phyloP scores from a whole-genome alignment of 176 grass and related monocot species.

The Triticum turgidum region DNA sequence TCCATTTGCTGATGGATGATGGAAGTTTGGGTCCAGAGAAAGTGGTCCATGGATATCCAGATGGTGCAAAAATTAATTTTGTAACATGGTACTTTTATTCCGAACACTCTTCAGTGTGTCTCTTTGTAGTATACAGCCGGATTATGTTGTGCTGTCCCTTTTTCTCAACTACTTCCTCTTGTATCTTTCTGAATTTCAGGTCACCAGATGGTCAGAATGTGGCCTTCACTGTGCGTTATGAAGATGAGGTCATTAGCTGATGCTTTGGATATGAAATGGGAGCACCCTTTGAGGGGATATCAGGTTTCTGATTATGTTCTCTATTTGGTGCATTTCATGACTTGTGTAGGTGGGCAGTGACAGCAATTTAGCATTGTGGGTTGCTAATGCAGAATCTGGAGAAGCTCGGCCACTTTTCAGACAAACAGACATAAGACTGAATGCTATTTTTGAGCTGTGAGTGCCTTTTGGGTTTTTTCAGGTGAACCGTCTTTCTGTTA shows the following conservation, averaged over 20 bases:
- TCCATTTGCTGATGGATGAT: constrained; percentile 68
- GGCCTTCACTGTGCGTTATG: constrained; percentile 61
- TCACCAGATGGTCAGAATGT: constrained; percentile 70
- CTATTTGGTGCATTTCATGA: constrained; percentile 7
- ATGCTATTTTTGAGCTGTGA: constrained; percentile 74
- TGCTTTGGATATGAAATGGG: constrained; percentile 24
- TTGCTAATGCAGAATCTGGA: constrained; percentile 67
- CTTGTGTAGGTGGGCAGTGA: constrained; percentile 49
- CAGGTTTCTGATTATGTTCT: constrained; percentile 18
- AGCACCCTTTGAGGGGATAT: neutral
- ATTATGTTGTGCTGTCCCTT: neutral
- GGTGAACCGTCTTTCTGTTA: neutral
- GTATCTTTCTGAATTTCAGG: constrained; percentile 39
- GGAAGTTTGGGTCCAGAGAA: constrained; percentile 69
- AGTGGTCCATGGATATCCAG: constrained; percentile 59
- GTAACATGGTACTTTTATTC: constrained; percentile 60
- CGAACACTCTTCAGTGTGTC: neutral
- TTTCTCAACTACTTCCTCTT: neutral
- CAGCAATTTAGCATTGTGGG: constrained; percentile 64
- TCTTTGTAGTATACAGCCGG: neutral
- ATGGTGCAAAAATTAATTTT: constrained; percentile 80
- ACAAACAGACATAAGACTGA: constrained; percentile 56
- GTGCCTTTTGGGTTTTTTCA: neutral
- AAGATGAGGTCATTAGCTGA: constrained; percentile 58
- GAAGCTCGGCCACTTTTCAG: constrained; percentile 62